Evolutionary conservation across 148 eudicot genomes (phyloP).

Genomic region (Rhododendron henanense): DNA sequence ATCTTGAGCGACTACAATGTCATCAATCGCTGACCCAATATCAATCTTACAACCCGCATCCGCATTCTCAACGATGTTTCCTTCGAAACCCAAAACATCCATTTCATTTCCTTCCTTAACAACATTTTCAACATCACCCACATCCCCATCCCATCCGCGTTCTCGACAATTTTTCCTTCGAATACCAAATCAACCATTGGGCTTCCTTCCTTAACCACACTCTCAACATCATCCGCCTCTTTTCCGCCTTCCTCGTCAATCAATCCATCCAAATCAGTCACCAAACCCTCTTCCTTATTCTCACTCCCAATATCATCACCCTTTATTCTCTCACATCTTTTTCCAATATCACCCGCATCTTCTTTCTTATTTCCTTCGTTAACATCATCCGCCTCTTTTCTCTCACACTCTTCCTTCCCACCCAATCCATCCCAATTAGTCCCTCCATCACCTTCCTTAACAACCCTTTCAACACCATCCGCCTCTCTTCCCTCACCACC

Average conservation of each 20-base stretch:
- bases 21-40: conserved; percentile 5
- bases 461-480: not conserved
- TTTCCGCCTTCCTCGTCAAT: not conserved
- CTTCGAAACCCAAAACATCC: not conserved
- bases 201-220: not conserved
- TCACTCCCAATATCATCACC: not conserved
- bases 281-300: not conserved
- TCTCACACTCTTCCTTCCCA: not conserved
- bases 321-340: not conserved
- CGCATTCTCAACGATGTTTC: not conserved
- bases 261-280: conserved; percentile 8
- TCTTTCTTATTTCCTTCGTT: not conserved
- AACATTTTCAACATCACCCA: not conserved
- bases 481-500: not conserved
- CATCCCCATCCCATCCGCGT: conserved; percentile 3
- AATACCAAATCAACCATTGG: not conserved
- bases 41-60: not conserved
- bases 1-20: conserved; percentile 8
- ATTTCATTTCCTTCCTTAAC: not conserved
- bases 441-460: not conserved
- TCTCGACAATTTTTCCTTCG: not conserved
- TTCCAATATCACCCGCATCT: not conserved
- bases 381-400: not conserved
- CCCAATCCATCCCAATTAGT: not conserved
- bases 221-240: conserved; percentile 6